These are phyloP conservation scores for Cardamine chenopodiifolia DNA, from an alignment of 345 rosid genomes.

Conservation along the genomic window DNA sequence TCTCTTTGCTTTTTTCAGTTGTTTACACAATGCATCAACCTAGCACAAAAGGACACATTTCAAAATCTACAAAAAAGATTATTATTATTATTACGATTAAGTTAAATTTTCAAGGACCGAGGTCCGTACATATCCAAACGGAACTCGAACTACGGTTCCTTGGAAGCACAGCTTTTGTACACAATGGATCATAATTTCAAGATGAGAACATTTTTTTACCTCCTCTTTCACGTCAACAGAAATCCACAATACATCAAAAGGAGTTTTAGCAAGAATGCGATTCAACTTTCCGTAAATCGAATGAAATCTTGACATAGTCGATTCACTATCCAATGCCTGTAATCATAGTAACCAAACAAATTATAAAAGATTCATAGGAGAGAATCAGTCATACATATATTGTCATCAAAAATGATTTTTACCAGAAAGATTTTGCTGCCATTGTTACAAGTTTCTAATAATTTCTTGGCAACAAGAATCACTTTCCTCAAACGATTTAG, in stretches of 20 bases:
- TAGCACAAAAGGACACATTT: conserved; percentile 15
- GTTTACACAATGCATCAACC: conserved; percentile 57
- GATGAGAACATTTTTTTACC: conserved; percentile 36
- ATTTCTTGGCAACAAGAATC: conserved; percentile 48
- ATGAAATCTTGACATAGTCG: conserved; percentile 51
- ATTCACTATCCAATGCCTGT: conserved; percentile 71
- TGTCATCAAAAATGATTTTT: neutral
- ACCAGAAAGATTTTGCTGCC: conserved; percentile 88
- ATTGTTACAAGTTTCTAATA: conserved; percentile 59
- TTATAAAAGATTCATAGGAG: neutral
- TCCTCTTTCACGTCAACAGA: conserved; percentile 67
- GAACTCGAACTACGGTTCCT: neutral
- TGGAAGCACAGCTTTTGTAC: too few relatives aligned
- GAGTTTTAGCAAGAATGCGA: conserved; percentile 50
- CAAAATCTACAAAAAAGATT: neutral
- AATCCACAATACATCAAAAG: conserved; percentile 54
- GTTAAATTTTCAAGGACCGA: neutral
- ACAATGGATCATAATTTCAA: neutral
- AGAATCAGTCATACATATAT: neutral
- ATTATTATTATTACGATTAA: neutral
- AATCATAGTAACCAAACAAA: neutral
- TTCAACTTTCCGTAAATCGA: conserved; percentile 51
- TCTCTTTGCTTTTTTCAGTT: conserved; percentile 59
- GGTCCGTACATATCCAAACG: neutral
- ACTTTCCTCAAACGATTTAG: conserved; percentile 55